These are phyloP conservation scores for Sporothrix variecibatus DNA, from an alignment of 2,329 filamentous ascomycete species.

Conservation along the genomic window DNA sequence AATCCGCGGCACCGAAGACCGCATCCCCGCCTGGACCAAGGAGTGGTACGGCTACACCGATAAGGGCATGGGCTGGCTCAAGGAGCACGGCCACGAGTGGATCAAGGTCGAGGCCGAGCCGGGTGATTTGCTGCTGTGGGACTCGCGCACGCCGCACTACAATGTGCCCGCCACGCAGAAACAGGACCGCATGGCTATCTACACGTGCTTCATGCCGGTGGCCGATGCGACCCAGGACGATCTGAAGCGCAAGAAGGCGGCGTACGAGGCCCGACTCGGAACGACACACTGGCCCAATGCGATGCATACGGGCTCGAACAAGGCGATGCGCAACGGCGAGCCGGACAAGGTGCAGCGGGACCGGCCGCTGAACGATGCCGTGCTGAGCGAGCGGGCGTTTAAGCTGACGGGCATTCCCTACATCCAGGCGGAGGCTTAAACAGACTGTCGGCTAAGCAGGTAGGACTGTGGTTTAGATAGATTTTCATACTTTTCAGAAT, in stretches of 20 bases:
- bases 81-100: constrained; percentile 35
- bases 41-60: constrained; percentile 43
- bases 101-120: constrained; percentile 43
- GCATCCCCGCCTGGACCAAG: constrained; percentile 41
- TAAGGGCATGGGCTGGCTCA: constrained; percentile 42
- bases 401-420: constrained; percentile 10
- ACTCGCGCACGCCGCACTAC: constrained; percentile 46
- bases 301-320: background rate
- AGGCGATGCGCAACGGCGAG: background rate
- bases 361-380: background rate
- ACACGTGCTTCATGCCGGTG: constrained; percentile 47
- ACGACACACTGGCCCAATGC: background rate
- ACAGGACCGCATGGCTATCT: constrained; percentile 40
- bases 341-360: constrained; percentile 2
- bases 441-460: background rate
- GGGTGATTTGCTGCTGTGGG: constrained; percentile 47
- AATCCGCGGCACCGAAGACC: constrained; percentile 37
- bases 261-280: background rate
- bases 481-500: background rate
- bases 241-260: background rate
- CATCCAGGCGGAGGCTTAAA: background rate
- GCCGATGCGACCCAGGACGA: constrained; percentile 34
- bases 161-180: constrained; percentile 41
- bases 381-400: constrained; percentile 5
- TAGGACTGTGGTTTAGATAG: background rate